A percentile compares a stretch with the other conserved stretches of the same genome.
Evolutionary conservation across 192 early-diverging fungal genomes (phyloP).

Genomic region (Backusella morwellensis): DNA sequence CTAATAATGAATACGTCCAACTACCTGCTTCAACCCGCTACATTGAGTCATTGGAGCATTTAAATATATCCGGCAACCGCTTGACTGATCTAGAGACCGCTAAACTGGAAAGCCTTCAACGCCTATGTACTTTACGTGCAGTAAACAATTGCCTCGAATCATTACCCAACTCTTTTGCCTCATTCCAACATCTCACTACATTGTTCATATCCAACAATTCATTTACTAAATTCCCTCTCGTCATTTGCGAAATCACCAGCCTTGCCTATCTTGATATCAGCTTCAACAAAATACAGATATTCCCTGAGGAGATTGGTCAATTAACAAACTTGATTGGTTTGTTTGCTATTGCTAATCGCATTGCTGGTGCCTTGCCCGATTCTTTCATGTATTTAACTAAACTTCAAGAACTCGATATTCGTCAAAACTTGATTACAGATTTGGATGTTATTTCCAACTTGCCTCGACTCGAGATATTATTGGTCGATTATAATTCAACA

Average conservation of each 20-base stretch:
- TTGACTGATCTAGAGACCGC: constrained; percentile 64
- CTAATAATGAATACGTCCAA: constrained; percentile 64
- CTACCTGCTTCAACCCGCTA: constrained; percentile 68
- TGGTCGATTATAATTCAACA: constrained; percentile 73
- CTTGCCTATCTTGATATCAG: constrained; percentile 75
- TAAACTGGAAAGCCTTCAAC: constrained; percentile 58
- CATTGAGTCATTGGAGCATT: constrained; percentile 60
- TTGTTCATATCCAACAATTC: constrained; percentile 84
- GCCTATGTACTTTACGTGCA: constrained; percentile 60
- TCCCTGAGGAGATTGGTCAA: constrained; percentile 73
- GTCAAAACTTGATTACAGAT: constrained; percentile 77
- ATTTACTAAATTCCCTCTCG: constrained; percentile 63
- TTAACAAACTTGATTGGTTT: constrained; percentile 58
- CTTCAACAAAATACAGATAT: constrained; percentile 75
- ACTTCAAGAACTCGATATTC: constrained; percentile 75
- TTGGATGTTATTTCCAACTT: constrained; percentile 55
- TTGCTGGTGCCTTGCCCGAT: constrained; percentile 67
- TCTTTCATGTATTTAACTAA: constrained; percentile 53
- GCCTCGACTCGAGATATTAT: constrained; percentile 57
- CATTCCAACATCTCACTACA: constrained; percentile 55
- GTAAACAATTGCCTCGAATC: constrained; percentile 73
- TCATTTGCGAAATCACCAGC: constrained; percentile 57
- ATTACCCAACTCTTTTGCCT: constrained; percentile 63
- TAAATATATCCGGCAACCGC: constrained; percentile 80
- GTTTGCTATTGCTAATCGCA: constrained; percentile 72